Evolutionary conservation across 2,329 filamentous ascomycete species (phyloP).

Genomic region (Aphanocladium album): DNA sequence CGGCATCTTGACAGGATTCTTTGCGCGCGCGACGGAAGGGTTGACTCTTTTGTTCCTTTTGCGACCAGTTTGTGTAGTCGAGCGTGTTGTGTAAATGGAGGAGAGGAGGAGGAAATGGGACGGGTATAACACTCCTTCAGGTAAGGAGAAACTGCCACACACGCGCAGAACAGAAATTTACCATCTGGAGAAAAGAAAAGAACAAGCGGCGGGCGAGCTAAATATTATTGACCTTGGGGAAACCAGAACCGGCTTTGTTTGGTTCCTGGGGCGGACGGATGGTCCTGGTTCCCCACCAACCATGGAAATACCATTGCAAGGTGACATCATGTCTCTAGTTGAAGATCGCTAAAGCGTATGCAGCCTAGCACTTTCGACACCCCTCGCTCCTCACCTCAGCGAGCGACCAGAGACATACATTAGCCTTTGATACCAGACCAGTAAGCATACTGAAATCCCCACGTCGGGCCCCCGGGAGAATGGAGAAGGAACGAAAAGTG

Average conservation of each 20-base stretch:
- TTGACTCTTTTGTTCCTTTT: not conserved
- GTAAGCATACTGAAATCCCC: not conserved
- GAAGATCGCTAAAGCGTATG: constrained; percentile 5
- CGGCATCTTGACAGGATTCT: constrained; percentile 10
- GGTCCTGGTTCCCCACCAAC: not conserved
- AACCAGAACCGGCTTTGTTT: not conserved
- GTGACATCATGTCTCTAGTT: constrained; percentile 12
- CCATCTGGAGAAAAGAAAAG: not conserved
- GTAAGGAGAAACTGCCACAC: too few species aligned
- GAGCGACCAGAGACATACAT: not conserved
- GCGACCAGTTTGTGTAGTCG: too few species aligned
- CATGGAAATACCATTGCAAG: not conserved
- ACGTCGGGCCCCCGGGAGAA: not conserved
- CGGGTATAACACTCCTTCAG: too few species aligned
- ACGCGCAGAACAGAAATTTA: too few species aligned
- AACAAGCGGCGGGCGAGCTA: not conserved
- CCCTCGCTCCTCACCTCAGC: constrained; percentile 1
- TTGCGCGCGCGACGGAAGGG: not conserved
- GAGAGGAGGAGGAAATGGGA: not conserved
- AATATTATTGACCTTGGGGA: not conserved
- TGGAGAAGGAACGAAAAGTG: not conserved
- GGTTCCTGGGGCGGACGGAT: not conserved
- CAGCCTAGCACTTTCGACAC: not conserved
- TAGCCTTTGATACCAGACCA: not conserved
- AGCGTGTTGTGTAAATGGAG: not conserved